Conservation (phyloP, 2,329 filamentous ascomycete species). For the Ophiocordyceps camponoti-saundersi region DNA sequence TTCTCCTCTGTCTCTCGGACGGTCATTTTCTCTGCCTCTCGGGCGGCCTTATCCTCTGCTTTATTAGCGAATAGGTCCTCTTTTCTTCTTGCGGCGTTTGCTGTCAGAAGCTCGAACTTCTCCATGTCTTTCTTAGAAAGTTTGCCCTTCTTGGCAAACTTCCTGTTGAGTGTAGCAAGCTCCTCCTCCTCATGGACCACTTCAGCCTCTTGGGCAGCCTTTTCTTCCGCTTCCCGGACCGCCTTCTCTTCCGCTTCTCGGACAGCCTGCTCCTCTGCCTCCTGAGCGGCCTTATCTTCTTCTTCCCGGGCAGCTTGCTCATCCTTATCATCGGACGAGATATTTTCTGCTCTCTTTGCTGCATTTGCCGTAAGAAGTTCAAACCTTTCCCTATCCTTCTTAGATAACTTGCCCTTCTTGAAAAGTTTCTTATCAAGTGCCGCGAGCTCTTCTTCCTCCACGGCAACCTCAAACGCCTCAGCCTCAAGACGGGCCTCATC, state of each 20-base stretch:
- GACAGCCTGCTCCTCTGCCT: conserved; percentile 17
- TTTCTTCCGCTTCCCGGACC: conserved; percentile 1
- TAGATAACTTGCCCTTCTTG: conserved; percentile 27
- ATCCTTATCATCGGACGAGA: conserved; percentile 2
- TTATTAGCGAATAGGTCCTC: not conserved
- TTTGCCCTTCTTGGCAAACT: not conserved
- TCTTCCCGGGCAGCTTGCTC: conserved; percentile 18
- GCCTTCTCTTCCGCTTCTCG: conserved; percentile 9
- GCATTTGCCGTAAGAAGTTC: conserved; percentile 18
- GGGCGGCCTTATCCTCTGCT: conserved; percentile 14
- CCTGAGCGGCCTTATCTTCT: conserved; percentile 15
- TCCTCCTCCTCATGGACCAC: conserved; percentile 4
- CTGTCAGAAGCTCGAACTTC: not conserved
- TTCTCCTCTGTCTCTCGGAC: conserved; percentile 7
- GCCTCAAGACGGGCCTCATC: conserved; percentile 1
- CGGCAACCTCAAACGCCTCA: conserved; percentile 7
- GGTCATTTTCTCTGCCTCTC: conserved; percentile 10
- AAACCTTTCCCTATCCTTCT: conserved; percentile 28
- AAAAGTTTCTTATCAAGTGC: conserved; percentile 29
- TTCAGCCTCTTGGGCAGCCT: not conserved
- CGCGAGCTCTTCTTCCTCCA: conserved; percentile 21
- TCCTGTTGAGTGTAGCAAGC: not conserved
- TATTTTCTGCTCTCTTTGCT: conserved; percentile 13
- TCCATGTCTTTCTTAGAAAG: not conserved
- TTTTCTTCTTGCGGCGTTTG: not conserved